Base-by-base conservation (phyloP, 2,329 filamentous ascomycete genomes). In the Cordyceps cicadae region DNA sequence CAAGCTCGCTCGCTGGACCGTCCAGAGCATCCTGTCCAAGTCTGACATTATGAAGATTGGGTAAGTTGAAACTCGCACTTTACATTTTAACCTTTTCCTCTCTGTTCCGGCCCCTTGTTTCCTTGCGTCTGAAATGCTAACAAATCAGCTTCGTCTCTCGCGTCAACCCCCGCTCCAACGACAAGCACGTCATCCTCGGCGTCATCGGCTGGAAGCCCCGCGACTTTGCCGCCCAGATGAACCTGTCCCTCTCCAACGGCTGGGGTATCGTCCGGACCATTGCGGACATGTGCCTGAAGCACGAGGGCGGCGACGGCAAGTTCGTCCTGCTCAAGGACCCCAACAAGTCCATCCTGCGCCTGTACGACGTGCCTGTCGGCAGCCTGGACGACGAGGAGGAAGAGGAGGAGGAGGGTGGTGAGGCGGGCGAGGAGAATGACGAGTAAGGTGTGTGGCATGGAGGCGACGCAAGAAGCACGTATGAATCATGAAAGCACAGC, bases 181-280 rank as follows among this genome's bases (percentile, higher is more conserved):
- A 96, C 73, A 91, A 91, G 76, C 94, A 99, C 78, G 89, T 97
- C 71, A 87, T 99, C 66, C 86, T 99, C 57, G 94, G 94, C 68
- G 94, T 99, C 61, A 84, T 97, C 37, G 92, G 92, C 76, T 97
- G 96, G 87, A 99, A 99, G 82, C 94, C 94, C 43, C 88, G 90
- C 69, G 95, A 99, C 73, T 97, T 99, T 69, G 94, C 94, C 64
- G 83, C 85, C 71, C 94, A 99, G 82, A 99, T 99, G 94, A 97
- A 97, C 79, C 78, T 99, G 70, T 95, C 92, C 70, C 84, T 97
- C 62, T 89, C 89, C 77, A 99, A 99, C 77, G 94, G 94, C 65
- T 99, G 94, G 94, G 94, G 94, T 75, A 97, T 99, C 66, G 94
- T 99, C 63, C 90, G 94, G 67, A 99, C 94, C 55, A 97, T 99